Conservation (phyloP, 2,329 filamentous ascomycete species). For the Microsporum audouinii region DNA sequence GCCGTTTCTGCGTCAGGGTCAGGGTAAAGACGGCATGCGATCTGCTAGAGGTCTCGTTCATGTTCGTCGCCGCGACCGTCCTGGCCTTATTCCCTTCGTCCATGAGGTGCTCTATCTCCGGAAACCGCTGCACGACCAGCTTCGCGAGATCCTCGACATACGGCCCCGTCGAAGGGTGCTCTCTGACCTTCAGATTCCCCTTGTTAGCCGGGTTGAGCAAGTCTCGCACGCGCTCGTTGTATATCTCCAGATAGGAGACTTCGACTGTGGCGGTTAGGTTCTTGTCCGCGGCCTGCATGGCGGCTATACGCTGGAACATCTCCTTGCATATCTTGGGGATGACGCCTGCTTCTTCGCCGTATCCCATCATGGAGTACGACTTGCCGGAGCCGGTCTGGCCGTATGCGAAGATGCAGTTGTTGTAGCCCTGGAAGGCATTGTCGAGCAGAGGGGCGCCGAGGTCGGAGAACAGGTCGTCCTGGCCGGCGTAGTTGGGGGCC, state of each 20-base stretch:
- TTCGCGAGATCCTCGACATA: constrained; percentile 98
- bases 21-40: constrained; percentile 97
- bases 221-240: constrained; percentile 95
- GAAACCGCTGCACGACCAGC: constrained; percentile 80
- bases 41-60: constrained; percentile 98
- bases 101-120: constrained; percentile 96
- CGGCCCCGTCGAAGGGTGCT: constrained; percentile 92
- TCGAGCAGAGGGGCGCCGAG: constrained; percentile 82
- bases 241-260: constrained; percentile 97
- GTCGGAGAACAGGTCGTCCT: constrained; percentile 79
- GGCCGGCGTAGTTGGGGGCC: constrained; percentile 73
- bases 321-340: constrained; percentile 95
- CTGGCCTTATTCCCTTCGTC: constrained; percentile 98
- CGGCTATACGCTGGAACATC: constrained; percentile 81
- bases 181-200: constrained; percentile 90
- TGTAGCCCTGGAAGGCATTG: constrained; percentile 97
- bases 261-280: constrained; percentile 83
- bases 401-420: constrained; percentile 99
- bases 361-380: constrained; percentile 99
- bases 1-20: constrained; percentile 85
- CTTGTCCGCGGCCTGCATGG: constrained; percentile 57
- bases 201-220: constrained; percentile 90
- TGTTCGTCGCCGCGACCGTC: constrained; percentile 96
- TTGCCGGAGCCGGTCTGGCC: constrained; percentile 97
- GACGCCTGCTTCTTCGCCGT: constrained; percentile 87